Evolutionary conservation across 768 basidiomycete species (phyloP), one percentile per base, ranked within the genome.

Genomic region (Hericium coralloides): DNA sequence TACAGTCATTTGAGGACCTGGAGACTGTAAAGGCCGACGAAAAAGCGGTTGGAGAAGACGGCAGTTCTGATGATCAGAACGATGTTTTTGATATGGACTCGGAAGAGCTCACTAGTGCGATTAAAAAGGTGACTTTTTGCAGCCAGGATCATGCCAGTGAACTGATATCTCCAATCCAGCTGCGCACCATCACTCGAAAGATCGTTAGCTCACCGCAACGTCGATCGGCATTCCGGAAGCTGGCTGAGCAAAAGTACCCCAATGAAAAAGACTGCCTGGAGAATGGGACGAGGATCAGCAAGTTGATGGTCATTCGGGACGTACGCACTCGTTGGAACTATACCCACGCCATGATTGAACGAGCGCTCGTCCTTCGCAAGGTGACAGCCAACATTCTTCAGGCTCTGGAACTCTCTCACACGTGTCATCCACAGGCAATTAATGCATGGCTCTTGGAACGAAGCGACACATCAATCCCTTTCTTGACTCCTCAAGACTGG

Each of bases 301-400:
- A 38, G 20, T 59, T 72, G 7, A 67, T 69, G 65, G 68, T 69
- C 10, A 62, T 73, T 6, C 63, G 64, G 4, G 71, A 74, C 62
- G 65, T 73, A 26, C 52, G 50, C 2, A 74, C 68, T 0, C 55
- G 69, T 7, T 73, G 71, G 73, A 71, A 72, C 55, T 73, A 63
- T 25, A 73, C 69, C 15, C 67, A 73, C 53, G 67, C 67, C 1
- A 72, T 72, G 69, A 69, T 72, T 39, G 36, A 58, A 10, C 66
- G 65, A 3, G 72, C 65, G 2, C 55, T 58, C 7, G 38, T 66
- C 0, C 56, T 69, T 0, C 55, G 58, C 52, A 55, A 73, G 52
- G 72, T 71, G 50, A 22, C 64, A 60, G 22, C 20, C 49, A 37
- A 38, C 15, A 37, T 55, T 8, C 31, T 56, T 38, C 12, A 26